Evolutionary conservation across 2,329 filamentous ascomycete genomes (phyloP).

Genomic region (Fusarium sp.): DNA sequence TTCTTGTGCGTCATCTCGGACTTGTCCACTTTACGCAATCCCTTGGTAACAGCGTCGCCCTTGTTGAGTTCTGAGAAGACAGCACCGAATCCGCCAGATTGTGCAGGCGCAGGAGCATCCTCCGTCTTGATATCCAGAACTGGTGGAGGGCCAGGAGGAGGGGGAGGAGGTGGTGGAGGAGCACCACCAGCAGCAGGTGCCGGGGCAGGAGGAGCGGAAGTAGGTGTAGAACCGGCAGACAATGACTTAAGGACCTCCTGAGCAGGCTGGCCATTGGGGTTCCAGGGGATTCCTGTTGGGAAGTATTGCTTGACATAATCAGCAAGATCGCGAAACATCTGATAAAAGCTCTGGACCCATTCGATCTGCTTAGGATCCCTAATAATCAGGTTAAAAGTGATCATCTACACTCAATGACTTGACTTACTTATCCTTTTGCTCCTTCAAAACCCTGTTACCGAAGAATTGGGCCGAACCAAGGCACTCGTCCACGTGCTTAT

Average conservation of each 20-base stretch:
- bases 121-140: conserved; percentile 70
- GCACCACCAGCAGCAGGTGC: conserved; percentile 64
- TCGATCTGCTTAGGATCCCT: conserved; percentile 85
- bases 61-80: conserved; percentile 94
- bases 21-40: conserved; percentile 92
- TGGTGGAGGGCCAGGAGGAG: conserved; percentile 76
- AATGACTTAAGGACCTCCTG: conserved; percentile 74
- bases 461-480: conserved; percentile 90
- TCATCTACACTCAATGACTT: not conserved
- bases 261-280: conserved; percentile 79
- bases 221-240: conserved; percentile 42
- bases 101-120: conserved; percentile 46
- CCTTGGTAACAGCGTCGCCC: conserved; percentile 87
- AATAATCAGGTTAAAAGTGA: conserved; percentile 5
- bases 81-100: conserved; percentile 81
- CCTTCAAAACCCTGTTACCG: conserved; percentile 92
- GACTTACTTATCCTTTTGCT: conserved; percentile 78
- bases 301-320: conserved; percentile 90
- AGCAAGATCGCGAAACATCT: conserved; percentile 84
- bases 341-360: conserved; percentile 94
- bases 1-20: conserved; percentile 99
- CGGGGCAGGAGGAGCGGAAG: conserved; percentile 46
- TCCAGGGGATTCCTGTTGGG: conserved; percentile 85
- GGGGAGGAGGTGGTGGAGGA: conserved; percentile 62
- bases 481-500: conserved; percentile 86